These are phyloP conservation scores for Geranium brycei DNA, from an alignment of 345 rosid species.

Conservation along the genomic window DNA sequence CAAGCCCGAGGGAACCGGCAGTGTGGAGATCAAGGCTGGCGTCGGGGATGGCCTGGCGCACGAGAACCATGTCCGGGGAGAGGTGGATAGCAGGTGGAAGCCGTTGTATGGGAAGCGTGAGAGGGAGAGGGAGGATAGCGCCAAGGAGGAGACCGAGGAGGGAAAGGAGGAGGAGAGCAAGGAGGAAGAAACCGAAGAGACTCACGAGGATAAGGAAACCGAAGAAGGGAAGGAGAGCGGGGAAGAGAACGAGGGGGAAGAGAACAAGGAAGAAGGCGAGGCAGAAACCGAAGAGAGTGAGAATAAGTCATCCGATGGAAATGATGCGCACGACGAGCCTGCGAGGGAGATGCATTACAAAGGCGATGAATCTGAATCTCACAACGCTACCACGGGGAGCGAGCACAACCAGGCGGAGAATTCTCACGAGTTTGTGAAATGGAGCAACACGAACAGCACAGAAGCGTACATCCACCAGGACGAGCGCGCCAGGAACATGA, in stretches of 20 bases:
- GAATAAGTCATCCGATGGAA: constrained; percentile 19
- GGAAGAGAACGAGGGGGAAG: constrained; percentile 1
- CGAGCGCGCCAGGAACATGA: constrained; percentile 24
- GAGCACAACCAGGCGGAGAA: constrained; percentile 13
- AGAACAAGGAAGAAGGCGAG: constrained; percentile 7
- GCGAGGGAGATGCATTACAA: constrained; percentile 69
- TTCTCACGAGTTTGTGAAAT: constrained; percentile 9
- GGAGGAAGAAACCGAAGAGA: constrained; percentile 2
- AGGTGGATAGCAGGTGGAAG: constrained; percentile 12
- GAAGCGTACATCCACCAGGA: constrained; percentile 21
- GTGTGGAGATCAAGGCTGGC: too few relatives aligned
- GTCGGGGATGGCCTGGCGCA: not conserved
- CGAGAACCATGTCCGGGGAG: constrained; percentile 17
- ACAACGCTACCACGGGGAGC: constrained; percentile 17
- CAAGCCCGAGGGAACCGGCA: constrained; percentile 22
- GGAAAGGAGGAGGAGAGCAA: constrained; percentile 9
- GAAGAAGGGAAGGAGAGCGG: not conserved
- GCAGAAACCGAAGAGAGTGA: too few relatives aligned
- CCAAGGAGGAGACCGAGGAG: constrained; percentile 8
- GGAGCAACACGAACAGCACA: constrained; percentile 12
- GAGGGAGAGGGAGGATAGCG: not conserved
- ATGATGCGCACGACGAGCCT: constrained; percentile 29
- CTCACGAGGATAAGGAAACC: not conserved
- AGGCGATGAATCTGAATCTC: constrained; percentile 57
- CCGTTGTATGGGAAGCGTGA: too few relatives aligned